phyloP scores from a whole-genome alignment of 2,329 filamentous ascomycete genomes.

The Fusarium compactum region DNA sequence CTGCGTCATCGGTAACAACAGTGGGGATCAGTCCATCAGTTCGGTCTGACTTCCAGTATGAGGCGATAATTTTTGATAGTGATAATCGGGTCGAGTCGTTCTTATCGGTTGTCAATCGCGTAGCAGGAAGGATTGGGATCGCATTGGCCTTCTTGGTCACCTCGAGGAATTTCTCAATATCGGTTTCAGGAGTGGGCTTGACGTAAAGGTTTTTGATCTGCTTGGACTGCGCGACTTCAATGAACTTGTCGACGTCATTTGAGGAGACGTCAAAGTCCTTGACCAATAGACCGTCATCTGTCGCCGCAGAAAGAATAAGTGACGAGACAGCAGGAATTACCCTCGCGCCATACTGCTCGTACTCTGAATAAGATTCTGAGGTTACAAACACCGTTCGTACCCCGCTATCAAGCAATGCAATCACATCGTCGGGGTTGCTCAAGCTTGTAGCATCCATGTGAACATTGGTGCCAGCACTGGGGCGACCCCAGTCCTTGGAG shows the following conservation, averaged over 20 bases:
- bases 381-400: slow-evolving; percentile 87
- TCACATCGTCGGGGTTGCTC: slow-evolving; percentile 76
- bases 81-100: slow-evolving; percentile 66
- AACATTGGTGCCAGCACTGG: slow-evolving; percentile 67
- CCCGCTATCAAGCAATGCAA: slow-evolving; percentile 85
- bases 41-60: slow-evolving; percentile 83
- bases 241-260: slow-evolving; percentile 57
- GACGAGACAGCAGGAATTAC: slow-evolving; percentile 66
- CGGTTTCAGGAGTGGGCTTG: slow-evolving; percentile 61
- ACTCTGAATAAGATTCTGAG: slow-evolving; percentile 72
- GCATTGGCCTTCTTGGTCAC: slow-evolving; percentile 64
- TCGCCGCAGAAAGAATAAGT: slow-evolving; percentile 59
- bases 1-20: slow-evolving; percentile 89
- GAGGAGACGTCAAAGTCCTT: slow-evolving; percentile 62
- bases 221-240: slow-evolving; percentile 59
- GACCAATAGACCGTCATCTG: slow-evolving; percentile 64
- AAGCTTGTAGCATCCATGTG: slow-evolving; percentile 83
- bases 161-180: slow-evolving; percentile 61
- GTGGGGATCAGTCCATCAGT: slow-evolving; percentile 88
- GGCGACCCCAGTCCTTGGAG: slow-evolving; percentile 60
- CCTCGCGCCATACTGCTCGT: slow-evolving; percentile 67
- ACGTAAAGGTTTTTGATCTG: slow-evolving; percentile 64
- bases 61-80: slow-evolving; percentile 78
- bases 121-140: slow-evolving; percentile 81
- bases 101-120: slow-evolving; percentile 75